Percentiles rank a stretch among this genome's conserved stretches.
Evolutionary conservation across 345 rosid species (phyloP).

Genomic region (Hibiscus syriacus): DNA sequence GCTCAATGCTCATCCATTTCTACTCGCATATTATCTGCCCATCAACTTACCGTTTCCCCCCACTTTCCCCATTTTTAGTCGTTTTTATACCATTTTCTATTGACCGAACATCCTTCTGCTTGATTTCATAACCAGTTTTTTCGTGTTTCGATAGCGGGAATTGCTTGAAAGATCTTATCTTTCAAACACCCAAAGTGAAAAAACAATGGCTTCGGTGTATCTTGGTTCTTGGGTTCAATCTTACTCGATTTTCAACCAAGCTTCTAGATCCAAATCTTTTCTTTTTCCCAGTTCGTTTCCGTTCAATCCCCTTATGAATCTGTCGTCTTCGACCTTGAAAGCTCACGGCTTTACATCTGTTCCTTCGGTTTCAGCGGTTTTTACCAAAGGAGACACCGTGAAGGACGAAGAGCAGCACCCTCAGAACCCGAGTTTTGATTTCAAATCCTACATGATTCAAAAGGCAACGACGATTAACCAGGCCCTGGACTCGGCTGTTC

Average conservation of each 20-base stretch:
- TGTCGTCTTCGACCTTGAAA: conserved; percentile 1
- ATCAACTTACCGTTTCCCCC: no score
- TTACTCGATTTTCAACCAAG: conserved; percentile 17
- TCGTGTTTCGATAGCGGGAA: not conserved
- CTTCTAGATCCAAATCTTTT: conserved; percentile 32
- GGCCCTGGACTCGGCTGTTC: conserved; percentile 57
- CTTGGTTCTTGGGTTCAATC: conserved; percentile 40
- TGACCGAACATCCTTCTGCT: not conserved
- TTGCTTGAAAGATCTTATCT: not conserved
- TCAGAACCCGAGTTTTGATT: conserved; percentile 48
- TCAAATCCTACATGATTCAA: conserved; percentile 62
- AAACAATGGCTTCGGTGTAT: conserved; percentile 45
- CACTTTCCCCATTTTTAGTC: no score
- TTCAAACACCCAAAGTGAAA: not conserved
- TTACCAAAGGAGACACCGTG: no score
- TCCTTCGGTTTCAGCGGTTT: conserved; percentile 16
- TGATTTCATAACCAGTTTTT: not conserved
- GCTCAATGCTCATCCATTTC: not conserved
- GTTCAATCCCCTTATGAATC: conserved; percentile 8
- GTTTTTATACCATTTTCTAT: not conserved
- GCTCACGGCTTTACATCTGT: conserved; percentile 16
- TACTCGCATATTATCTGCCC: not conserved
- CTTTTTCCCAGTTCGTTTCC: conserved; percentile 13
- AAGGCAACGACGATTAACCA: conserved; percentile 58
- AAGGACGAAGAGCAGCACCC: conserved; percentile 23